Conservation (phyloP, 768 basidiomycete species). For the Phylloporus scabripes region DNA sequence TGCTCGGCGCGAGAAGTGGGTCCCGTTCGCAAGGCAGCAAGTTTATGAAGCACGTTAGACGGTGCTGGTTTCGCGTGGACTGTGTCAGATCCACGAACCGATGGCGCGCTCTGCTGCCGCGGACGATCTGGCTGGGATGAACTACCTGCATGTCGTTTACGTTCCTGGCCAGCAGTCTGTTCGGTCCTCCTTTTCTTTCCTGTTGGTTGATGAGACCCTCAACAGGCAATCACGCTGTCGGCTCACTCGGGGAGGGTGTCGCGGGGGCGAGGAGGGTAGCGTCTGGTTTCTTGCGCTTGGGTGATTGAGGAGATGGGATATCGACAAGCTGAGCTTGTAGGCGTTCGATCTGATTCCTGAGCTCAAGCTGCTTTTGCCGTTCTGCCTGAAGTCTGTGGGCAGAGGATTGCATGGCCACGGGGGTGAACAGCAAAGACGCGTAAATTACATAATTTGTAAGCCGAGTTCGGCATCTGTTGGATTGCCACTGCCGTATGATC, state of each 20-base stretch:
- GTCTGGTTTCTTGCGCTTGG: conserved; percentile 44
- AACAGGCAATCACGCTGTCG: neutral
- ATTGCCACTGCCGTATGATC: conserved; percentile 5
- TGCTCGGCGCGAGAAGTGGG: conserved; percentile 15
- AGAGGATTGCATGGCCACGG: conserved; percentile 50
- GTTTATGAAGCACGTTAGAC: conserved; percentile 49
- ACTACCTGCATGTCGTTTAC: conserved; percentile 10
- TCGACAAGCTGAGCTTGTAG: conserved; percentile 52
- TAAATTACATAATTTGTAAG: conserved; percentile 16
- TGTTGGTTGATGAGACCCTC: conserved; percentile 6
- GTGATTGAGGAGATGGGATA: conserved; percentile 33
- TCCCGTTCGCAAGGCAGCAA: conserved; percentile 35
- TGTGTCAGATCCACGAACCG: conserved; percentile 2
- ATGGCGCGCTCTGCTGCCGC: conserved; percentile 11
- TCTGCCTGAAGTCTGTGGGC: conserved; percentile 37
- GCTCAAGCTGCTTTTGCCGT: conserved; percentile 39
- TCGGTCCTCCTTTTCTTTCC: conserved; percentile 44
- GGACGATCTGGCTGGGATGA: conserved; percentile 11
- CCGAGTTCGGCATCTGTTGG: neutral
- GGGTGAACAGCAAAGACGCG: conserved; percentile 16
- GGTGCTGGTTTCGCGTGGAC: conserved; percentile 36
- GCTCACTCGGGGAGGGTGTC: conserved; percentile 65
- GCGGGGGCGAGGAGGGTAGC: conserved; percentile 39
- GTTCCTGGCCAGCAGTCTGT: conserved; percentile 21
- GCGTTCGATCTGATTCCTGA: conserved; percentile 49